Evolutionary conservation across 768 basidiomycete species (phyloP).

Genomic region (Mycena capillaripes): DNA sequence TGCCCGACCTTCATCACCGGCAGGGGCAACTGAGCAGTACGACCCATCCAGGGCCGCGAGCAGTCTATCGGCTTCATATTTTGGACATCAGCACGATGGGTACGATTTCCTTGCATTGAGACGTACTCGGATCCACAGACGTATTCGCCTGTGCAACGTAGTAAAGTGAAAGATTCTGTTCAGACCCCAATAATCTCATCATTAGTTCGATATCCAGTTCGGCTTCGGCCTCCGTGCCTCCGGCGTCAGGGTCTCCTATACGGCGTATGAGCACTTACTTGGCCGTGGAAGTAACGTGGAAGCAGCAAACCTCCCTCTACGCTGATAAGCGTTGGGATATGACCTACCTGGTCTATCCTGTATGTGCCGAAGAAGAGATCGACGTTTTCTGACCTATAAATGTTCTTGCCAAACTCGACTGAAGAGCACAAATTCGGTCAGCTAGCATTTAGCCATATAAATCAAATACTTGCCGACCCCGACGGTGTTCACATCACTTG

Average conservation of each 20-base stretch:
- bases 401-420: constrained; percentile 25
- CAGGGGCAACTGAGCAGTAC: constrained; percentile 19
- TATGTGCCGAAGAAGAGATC: constrained; percentile 24
- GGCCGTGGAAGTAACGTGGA: no score
- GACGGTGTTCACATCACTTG: constrained; percentile 17
- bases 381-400: constrained; percentile 20
- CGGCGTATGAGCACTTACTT: neutral
- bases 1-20: constrained; percentile 12
- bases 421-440: neutral
- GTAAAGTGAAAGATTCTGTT: constrained; percentile 28
- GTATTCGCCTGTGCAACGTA: constrained; percentile 22
- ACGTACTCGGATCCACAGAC: constrained; percentile 16
- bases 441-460: no score
- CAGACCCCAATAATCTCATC: constrained; percentile 24
- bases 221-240: constrained; percentile 15
- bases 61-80: constrained; percentile 18
- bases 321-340: constrained; percentile 25
- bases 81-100: no score
- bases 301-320: constrained; percentile 26
- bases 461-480: constrained; percentile 13
- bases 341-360: constrained; percentile 16
- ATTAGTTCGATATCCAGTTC: constrained; percentile 26
- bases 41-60: constrained; percentile 28
- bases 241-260: constrained; percentile 15
- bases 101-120: no score